Evolutionary conservation across 1,284 basidiomycete genomes (phyloP).

Genomic region (Leccinum griseonigrum): DNA sequence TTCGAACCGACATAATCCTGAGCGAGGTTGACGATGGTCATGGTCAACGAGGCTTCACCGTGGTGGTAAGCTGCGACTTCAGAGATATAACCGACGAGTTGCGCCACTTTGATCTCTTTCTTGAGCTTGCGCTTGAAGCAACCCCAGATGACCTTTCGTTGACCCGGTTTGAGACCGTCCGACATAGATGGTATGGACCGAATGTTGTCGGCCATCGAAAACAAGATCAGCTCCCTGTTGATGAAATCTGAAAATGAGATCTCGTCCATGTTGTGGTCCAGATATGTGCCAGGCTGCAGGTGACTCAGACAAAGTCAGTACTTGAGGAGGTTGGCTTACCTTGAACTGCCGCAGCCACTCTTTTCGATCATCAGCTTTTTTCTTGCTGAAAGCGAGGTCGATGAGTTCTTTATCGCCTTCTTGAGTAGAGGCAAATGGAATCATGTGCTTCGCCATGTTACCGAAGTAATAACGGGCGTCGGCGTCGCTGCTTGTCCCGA

Average conservation of each 20-base stretch:
- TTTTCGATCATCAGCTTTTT: constrained; percentile 98
- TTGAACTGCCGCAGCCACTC: constrained; percentile 97
- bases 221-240: constrained; percentile 97
- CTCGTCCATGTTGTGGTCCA: constrained; percentile 87
- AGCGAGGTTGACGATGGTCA: constrained; percentile 93
- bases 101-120: constrained; percentile 94
- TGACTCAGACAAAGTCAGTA: constrained; percentile 6
- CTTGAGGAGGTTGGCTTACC: constrained; percentile 40
- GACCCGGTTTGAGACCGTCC: constrained; percentile 98
- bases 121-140: constrained; percentile 95
- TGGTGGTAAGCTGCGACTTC: constrained; percentile 98
- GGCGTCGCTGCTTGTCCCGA: constrained; percentile 88
- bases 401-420: constrained; percentile 88
- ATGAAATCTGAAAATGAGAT: constrained; percentile 95
- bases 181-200: constrained; percentile 92
- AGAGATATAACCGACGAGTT: constrained; percentile 92
- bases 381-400: constrained; percentile 99
- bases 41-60: constrained; percentile 84
- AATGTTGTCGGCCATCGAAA: constrained; percentile 99
- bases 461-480: constrained; percentile 95
- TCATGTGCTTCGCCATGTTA: constrained; percentile 91
- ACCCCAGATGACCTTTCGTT: constrained; percentile 94
- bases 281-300: constrained; percentile 86
- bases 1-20: constrained; percentile 97
- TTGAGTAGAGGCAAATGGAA: constrained; percentile 80